Evolutionary conservation across 768 basidiomycete genomes (phyloP).

Genomic region (Pleurotus salmoneostramineus): DNA sequence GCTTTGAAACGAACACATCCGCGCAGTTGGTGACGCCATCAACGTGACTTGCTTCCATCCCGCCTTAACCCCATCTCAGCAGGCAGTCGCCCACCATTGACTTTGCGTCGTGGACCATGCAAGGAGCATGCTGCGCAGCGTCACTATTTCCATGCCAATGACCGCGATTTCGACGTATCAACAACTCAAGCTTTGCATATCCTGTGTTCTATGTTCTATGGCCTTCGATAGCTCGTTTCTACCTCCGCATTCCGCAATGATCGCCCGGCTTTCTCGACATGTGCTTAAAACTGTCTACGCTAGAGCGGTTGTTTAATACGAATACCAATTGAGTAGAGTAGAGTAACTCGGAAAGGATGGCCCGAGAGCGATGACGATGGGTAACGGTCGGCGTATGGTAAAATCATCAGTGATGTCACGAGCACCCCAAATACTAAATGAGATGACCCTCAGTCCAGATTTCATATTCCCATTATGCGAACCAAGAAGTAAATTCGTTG

Average conservation of each 20-base stretch:
- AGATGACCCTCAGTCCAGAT: neutral
- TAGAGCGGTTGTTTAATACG: no score
- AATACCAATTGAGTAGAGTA: no score
- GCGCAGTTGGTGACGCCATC: neutral
- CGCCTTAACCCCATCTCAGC: conserved; percentile 6
- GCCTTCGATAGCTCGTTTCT: conserved; percentile 1
- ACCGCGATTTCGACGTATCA: neutral
- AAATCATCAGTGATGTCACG: neutral
- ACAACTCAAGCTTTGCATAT: neutral
- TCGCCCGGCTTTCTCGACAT: neutral
- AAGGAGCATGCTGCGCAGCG: conserved; percentile 3
- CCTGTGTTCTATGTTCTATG: conserved; percentile 3
- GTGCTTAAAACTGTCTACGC: neutral
- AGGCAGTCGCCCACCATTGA: neutral
- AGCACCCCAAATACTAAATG: neutral
- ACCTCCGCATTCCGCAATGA: conserved; percentile 6
- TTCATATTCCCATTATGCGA: neutral
- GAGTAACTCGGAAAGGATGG: no score
- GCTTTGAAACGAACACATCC: neutral
- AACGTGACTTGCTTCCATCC: neutral
- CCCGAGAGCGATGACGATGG: neutral
- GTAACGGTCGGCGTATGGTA: no score
- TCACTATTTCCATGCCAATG: neutral
- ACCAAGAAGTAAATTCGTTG: neutral
- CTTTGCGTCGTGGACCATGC: neutral